A percentile compares a stretch with the other conserved stretches of the same genome.
phyloP scores from a whole-genome alignment of 2,329 filamentous ascomycete genomes.

The Zymoseptoria passerinii region DNA sequence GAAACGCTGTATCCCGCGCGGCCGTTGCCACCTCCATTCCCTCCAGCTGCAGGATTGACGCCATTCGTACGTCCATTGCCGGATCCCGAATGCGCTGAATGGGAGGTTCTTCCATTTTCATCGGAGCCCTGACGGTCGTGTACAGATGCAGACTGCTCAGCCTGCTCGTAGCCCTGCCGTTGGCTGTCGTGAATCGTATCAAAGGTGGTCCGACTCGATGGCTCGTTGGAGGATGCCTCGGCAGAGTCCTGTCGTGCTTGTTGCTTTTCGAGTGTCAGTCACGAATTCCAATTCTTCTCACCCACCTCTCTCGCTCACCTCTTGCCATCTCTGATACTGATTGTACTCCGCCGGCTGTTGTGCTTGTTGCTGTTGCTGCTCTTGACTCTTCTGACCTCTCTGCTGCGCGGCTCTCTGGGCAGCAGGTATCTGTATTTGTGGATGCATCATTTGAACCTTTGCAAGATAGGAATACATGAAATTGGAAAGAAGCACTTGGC shows the following conservation, averaged over 20 bases:
- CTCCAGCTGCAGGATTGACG: slow-evolving; percentile 8
- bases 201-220: slow-evolving; percentile 14
- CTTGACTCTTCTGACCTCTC: slow-evolving; percentile 27
- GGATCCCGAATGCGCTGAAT: slow-evolving; percentile 8
- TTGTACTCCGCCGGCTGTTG: slow-evolving; percentile 26
- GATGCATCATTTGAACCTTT: slow-evolving; percentile 98
- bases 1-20: slow-evolving; percentile 26
- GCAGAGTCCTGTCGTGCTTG: slow-evolving; percentile 24
- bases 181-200: slow-evolving; percentile 20
- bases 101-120: slow-evolving; percentile 17
- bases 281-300: not conserved
- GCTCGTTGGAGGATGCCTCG: slow-evolving; percentile 9
- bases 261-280: slow-evolving; percentile 18
- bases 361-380: slow-evolving; percentile 14
- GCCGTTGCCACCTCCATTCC: slow-evolving; percentile 2
- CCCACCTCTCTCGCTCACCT: slow-evolving; percentile 24
- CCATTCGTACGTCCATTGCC: slow-evolving; percentile 10
- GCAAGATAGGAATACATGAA: slow-evolving; percentile 99
- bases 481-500: slow-evolving; percentile 92
- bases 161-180: slow-evolving; percentile 6
- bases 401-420: slow-evolving; percentile 47
- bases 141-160: slow-evolving; percentile 8
- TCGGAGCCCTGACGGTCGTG: slow-evolving; percentile 19
- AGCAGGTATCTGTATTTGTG: slow-evolving; percentile 79
- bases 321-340: slow-evolving; percentile 32